Evolutionary conservation across 208 protist genomes (phyloP).

Genomic region (Acanthamoeba sp.): DNA sequence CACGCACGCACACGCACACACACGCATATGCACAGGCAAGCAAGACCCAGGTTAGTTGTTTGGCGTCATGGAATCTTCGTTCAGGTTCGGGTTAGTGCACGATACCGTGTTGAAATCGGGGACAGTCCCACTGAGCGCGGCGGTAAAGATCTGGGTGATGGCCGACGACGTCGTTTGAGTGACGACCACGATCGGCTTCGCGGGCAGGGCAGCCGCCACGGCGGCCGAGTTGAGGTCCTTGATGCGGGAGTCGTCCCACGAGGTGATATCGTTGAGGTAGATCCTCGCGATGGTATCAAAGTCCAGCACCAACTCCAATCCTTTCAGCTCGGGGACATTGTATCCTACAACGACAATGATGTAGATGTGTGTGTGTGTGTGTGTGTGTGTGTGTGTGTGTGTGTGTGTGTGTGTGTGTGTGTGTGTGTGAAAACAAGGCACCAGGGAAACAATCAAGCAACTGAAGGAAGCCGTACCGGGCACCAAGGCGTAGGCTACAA

Average conservation of each 20-base stretch:
- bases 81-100: too few species aligned
- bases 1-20: too few species aligned
- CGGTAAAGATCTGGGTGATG: not conserved
- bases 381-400: too few species aligned
- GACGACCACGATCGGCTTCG: not conserved
- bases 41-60: too few species aligned
- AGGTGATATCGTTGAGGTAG: not conserved
- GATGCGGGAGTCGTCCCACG: constrained; percentile 34
- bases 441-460: too few species aligned
- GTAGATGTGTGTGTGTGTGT: too few species aligned
- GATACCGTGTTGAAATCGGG: not conserved
- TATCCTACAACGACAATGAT: not conserved
- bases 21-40: too few species aligned
- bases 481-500: not conserved
- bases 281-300: not conserved
- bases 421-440: not conserved
- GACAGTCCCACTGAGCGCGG: not conserved
- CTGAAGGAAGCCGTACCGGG: too few species aligned
- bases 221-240: not conserved
- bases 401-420: too few species aligned
- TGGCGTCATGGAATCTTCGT: too few species aligned
- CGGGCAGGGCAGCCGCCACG: not conserved
- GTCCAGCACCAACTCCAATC: not conserved
- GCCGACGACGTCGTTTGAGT: not conserved
- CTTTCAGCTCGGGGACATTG: not conserved